Conservation (phyloP, 257 asterid species). For the Solanum peruvianum region DNA sequence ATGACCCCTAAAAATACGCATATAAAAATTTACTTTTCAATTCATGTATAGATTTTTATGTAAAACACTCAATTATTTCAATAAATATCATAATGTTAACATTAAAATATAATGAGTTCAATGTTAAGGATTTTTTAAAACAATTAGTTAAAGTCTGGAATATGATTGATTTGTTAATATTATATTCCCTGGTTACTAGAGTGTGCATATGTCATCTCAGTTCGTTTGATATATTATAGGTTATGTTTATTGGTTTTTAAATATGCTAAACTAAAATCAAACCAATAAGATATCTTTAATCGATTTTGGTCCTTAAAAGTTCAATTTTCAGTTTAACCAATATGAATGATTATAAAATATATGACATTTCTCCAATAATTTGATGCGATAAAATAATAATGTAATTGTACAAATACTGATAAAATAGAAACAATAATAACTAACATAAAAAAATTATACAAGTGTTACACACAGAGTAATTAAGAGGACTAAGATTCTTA, state of each 20-base stretch:
- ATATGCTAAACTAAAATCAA: too few relatives aligned
- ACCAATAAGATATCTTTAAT: background rate
- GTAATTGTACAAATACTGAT: too few relatives aligned
- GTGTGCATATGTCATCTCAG: background rate
- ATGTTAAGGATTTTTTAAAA: background rate
- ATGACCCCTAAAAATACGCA: background rate
- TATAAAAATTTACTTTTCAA: background rate
- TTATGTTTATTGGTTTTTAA: too few relatives aligned
- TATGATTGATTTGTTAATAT: background rate
- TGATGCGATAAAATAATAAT: background rate
- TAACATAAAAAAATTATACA: background rate
- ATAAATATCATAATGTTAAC: background rate
- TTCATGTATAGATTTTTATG: background rate
- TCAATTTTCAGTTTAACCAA: background rate
- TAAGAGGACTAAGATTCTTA: background rate
- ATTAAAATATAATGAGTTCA: background rate
- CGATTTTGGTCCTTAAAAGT: background rate
- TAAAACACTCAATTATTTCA: background rate
- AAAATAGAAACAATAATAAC: background rate
- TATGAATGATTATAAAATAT: background rate
- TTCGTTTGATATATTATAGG: too few relatives aligned
- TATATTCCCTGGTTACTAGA: background rate
- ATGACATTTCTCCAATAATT: background rate
- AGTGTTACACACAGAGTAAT: background rate
- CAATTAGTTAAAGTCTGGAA: background rate